These are phyloP conservation scores for Cytospora leucostoma DNA, from an alignment of 2,329 filamentous ascomycete genomes.

Conservation along the genomic window DNA sequence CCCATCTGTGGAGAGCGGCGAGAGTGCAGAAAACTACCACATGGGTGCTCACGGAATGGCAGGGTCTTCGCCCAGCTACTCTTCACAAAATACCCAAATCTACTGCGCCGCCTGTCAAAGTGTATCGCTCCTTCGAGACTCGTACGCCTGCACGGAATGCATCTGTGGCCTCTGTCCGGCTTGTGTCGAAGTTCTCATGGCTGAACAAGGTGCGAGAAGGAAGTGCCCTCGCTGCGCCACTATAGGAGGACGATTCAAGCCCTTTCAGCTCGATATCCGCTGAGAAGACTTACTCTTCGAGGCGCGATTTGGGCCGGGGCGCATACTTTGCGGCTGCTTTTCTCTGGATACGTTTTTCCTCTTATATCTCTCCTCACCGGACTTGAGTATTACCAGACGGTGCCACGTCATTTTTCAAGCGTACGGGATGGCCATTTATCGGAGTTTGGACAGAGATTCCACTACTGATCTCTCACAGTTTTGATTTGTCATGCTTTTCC, in stretches of 20 bases:
- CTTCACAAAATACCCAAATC: slow-evolving; percentile 78
- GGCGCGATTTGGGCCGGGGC: slow-evolving; percentile 7
- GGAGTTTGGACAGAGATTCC: slow-evolving; percentile 22
- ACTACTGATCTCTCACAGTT: slow-evolving; percentile 26
- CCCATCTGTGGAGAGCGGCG: slow-evolving; percentile 81
- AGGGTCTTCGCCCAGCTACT: slow-evolving; percentile 73
- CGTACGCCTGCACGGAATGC: slow-evolving; percentile 93
- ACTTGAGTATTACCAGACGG: slow-evolving; percentile 24
- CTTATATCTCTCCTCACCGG: slow-evolving; percentile 29
- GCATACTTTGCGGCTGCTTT: slow-evolving; percentile 2
- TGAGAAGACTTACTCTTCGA: slow-evolving; percentile 42
- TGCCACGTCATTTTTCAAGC: slow-evolving; percentile 18
- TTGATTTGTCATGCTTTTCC: slow-evolving; percentile 16
- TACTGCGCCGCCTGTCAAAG: slow-evolving; percentile 88
- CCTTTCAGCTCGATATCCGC: slow-evolving; percentile 80
- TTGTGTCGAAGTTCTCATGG: slow-evolving; percentile 80
- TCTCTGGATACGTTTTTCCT: slow-evolving; percentile 18
- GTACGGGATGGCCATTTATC: slow-evolving; percentile 18
- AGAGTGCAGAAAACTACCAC: slow-evolving; percentile 72
- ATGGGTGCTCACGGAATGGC: slow-evolving; percentile 66
- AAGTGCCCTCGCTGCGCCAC: slow-evolving; percentile 80
- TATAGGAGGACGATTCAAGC: slow-evolving; percentile 79
- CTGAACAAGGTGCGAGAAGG: slow-evolving; percentile 72
- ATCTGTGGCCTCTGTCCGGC: slow-evolving; percentile 89
- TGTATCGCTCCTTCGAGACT: slow-evolving; percentile 75